Base-by-base conservation (phyloP, 225 moss, liverwort and hornwort genomes). In the Antitrichia curtipendula region DNA sequence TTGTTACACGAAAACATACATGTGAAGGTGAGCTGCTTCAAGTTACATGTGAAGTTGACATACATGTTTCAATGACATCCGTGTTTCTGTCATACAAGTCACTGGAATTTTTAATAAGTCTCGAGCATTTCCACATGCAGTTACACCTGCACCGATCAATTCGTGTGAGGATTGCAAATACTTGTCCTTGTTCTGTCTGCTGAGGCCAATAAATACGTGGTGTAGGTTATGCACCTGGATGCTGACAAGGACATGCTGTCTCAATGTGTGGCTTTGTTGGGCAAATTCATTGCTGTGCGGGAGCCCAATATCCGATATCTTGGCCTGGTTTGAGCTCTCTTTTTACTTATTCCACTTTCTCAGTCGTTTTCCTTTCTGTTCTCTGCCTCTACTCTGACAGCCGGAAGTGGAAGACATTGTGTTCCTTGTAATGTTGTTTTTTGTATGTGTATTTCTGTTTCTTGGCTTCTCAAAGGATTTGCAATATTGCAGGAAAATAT, bases 231-330 rank as follows among this genome's bases (percentile, higher is more conserved):
- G 98, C 98, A 98, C 85, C 92, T 98, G 88, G 97, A 98, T 92
- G 98, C 98, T 64, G 98, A 97, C 47, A 98, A 98, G 88, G 98
- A 98, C 84, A 97, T 98, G 96, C 93, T 98, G 91, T 95, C 98
- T 40, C 98, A 98, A 86, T 98, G 97, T 92, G 98, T 98, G 79
- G 95, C 97, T 66, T 93, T 98, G 78, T 92, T 98, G 80, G 98
- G 98, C 76, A 98, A 97, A 88, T 98, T 98, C 60, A 97, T 98
- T 87, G 96, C 98, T 83, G 98, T 98, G 85, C 95, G 98, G 63
- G 98, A 98, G 91, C 98, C 98, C 57, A 98, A 98, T 85, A 98
- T 98, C 65, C 93, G 98, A 75, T 98, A 98, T 86, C 91, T 98
- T 81, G 98, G 98, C 92, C 88, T 98, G 97, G 98, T 98, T 88